Base-by-base conservation (phyloP, 2,329 filamentous ascomycete genomes). In the Penicillium sp. region DNA sequence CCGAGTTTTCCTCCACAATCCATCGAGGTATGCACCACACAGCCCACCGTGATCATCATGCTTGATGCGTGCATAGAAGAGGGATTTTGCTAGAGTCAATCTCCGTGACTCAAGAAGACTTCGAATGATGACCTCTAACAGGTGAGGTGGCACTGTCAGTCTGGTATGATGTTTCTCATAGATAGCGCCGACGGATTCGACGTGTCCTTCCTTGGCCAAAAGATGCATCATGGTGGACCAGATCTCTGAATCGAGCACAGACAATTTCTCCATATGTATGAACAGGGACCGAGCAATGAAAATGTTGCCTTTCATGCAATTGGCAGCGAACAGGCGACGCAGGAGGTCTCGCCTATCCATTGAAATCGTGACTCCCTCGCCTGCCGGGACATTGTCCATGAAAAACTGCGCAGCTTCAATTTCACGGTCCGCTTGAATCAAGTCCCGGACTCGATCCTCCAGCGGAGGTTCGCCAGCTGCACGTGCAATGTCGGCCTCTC, bases 1-100 rank as follows among this genome's bases (percentile, higher is more conserved):
- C 19, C 73, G 68, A 5, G 76, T 76, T 61, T 78, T 80, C 61
- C 71, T 75, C 76, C 77, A 79, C 5, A 79, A 48, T 2, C 73
- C 72, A 22, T 68, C 65, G 22, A 80, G 71, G 61, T 75, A 80
- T 14, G 75, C 69, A 33, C 75, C 74, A 43, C 72, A 75, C 22
- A 79, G 53, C 4, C 72, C 72, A 56, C 76, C 77, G 37, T 72
- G 68, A 5, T 65, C 57, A 55, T 79, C 77, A 54, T 74, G 55
- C 43, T 68, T 56, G 40, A 79, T 59, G 46, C 73, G 70, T 14
- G 69, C 64, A 40, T 73, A 71, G 33, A 79, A 68, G 25, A 80
- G 63, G 55, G 61, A 70, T 52, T 77, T 76, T n/a, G 78, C 78
- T 1, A 71, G 68, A 19, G 68, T 70, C 43, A 79, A 64, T 22